Percentiles rank a stretch among this genome's conserved stretches.
Conservation (phyloP, 495 filamentous ascomycete species). For the Zalerion maritima region DNA sequence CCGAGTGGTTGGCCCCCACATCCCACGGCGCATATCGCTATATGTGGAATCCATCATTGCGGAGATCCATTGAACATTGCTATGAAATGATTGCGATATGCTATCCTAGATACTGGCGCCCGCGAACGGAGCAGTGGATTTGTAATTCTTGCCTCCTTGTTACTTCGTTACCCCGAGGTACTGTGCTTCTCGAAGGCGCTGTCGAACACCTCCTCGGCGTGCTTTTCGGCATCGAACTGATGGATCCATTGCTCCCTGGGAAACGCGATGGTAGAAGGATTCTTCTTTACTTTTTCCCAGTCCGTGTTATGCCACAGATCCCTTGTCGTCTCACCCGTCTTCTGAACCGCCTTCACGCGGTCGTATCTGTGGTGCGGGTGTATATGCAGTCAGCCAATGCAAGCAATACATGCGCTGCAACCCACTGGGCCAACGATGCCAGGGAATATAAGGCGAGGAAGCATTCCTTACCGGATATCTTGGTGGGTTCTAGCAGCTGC, state of each 20-base stretch:
- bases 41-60: no score
- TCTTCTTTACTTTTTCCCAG: constrained; percentile 34
- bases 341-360: constrained; percentile 31
- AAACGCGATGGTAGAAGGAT: constrained; percentile 37
- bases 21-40: no score
- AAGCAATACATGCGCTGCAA: not conserved
- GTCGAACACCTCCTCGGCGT: constrained; percentile 38
- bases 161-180: no score
- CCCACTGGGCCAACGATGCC: no score
- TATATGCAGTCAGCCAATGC: constrained; percentile 4
- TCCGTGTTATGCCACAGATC: constrained; percentile 44
- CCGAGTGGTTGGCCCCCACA: no score
- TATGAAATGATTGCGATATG: no score
- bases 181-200: constrained; percentile 18
- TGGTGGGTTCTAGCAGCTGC: constrained; percentile 33
- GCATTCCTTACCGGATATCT: constrained; percentile 32
- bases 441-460: no score
- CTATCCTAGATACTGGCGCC: no score
- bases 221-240: constrained; percentile 36
- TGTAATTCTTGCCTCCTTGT: no score
- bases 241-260: constrained; percentile 46
- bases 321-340: constrained; percentile 37
- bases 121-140: no score
- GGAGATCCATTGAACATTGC: no score
- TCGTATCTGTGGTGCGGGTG: constrained; percentile 19